Base-by-base conservation (phyloP, 495 filamentous ascomycete species). In the Xylaria scruposa region DNA sequence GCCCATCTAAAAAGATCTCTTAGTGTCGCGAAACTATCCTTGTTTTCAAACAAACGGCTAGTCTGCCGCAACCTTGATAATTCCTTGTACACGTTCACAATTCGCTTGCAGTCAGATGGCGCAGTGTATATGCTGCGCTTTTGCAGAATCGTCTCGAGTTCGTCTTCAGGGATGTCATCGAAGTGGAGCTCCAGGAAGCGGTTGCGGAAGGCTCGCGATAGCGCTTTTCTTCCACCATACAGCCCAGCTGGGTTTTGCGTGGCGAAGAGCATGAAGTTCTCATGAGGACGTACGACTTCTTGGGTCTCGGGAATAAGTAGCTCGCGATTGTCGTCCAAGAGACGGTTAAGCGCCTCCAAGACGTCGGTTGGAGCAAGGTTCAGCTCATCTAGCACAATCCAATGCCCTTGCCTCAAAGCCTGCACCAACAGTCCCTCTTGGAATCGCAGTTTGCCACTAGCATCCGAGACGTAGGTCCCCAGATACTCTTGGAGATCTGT, bases 401-500 rank as follows among this genome's bases (percentile, higher is more conserved):
- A 99, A 70, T 97, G 91, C 2, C 97, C 97, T 78, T 97, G 90
- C 69, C 96, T 85, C 72, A 99, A 85, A 15, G 97, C 97, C 77
- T 95, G 91, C 2, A 98, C 95, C 33, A 99, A 82, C n/a, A 97
- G 83, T 59, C 97, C 97, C 79, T 99, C 97, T 81, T 97, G 94
- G 73, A 97, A 99, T 19, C 84, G 87, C 62, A 99, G 85, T 67
- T 91, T 91, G 12, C 97, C 97, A 76, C 94, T 92, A 6, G 90
- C 83, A 59, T 90, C 91, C 17, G 97, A 98, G 10, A 97, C 83
- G 76, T 99, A 99, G 0, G 94, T 94, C 19, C 97, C 97, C 1
- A 99, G 85, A 76, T 99, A 99, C 78, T 99, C 97, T 79, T 99
- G 97, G 38, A 99, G 85, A 81, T 99, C 97, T 0, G 97, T 98